Evolutionary conservation across 78 protist species (phyloP), one percentile per base, ranked within the genome.

Genomic region (Planoprotostelium fungivorum): DNA sequence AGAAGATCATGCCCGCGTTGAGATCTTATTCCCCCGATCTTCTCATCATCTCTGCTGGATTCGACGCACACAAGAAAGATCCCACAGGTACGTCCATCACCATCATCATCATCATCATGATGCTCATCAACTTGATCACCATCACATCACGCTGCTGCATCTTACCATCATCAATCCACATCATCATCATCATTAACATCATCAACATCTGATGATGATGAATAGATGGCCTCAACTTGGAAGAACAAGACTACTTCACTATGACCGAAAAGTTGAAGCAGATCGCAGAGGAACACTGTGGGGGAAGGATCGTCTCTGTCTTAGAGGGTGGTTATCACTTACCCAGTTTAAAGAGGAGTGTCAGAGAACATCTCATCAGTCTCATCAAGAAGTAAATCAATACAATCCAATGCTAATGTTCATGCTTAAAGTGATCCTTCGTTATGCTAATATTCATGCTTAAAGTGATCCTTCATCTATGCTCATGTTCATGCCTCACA

Each of bases 31-130:
- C 39, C 28, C 97, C 97, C n/a, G 89, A 94, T 38, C 83, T 95
- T 28, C 88, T 95, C 34, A 86, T 95, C 37, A 38, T 95, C 39
- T 86, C 91, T 34, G 97, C 96, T 5, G 97, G 97, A 1, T 95
- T 95, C 73, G 97, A 95, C 34, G 96, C 94, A 10, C 96, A 94
- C 84, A 88, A 89, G 63, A 93, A 94, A 37, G 96, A 94, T 34
- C 96, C 96, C 36, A 94, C 73, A 51, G 73, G 73, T 51, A 25
- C 31, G 16, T 51, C 5, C 16, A 5, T 25, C 73, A 16, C 16
- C 31, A 51, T 51, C 16, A 5, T 51, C 73, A 25, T 51, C 5
- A 25, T 51, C 16, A 51, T 51, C 73, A 51, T 51, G 5, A 51
- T 16, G 73, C 5, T 25, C 5, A 16, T 25, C 73, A 51, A 51